Conservation (phyloP, 2,329 filamentous ascomycete species). For the Xylariaceae sp. region DNA sequence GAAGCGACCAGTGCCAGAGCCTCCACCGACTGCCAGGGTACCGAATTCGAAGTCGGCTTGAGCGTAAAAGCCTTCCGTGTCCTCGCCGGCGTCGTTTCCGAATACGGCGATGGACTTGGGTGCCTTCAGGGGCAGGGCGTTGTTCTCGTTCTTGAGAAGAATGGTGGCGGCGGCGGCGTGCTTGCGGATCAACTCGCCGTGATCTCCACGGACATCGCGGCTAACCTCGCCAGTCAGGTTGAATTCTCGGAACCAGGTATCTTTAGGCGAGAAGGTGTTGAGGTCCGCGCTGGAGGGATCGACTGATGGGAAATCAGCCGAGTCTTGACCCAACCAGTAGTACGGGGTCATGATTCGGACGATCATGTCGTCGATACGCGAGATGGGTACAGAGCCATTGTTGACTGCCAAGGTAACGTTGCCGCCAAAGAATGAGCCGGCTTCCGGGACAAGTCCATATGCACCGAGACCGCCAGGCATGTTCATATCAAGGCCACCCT, state of each 20-base stretch:
- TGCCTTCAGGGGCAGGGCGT: conserved; percentile 53
- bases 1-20: conserved; percentile 49
- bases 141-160: conserved; percentile 67
- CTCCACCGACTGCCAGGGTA: conserved; percentile 56
- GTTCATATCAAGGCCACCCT: conserved; percentile 38
- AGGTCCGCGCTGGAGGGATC: conserved; percentile 44
- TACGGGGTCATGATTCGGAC: conserved; percentile 52
- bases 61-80: conserved; percentile 62
- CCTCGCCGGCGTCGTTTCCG: conserved; percentile 59
- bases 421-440: conserved; percentile 35
- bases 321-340: conserved; percentile 45
- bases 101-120: conserved; percentile 55
- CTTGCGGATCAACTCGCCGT: conserved; percentile 52
- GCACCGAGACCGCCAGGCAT: conserved; percentile 32
- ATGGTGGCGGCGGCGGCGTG: conserved; percentile 56
- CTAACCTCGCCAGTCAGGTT: conserved; percentile 49
- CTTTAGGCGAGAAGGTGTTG: conserved; percentile 44
- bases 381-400: conserved; percentile 39
- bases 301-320: conserved; percentile 35
- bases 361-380: conserved; percentile 43
- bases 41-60: conserved; percentile 59
- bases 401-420: conserved; percentile 43
- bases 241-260: conserved; percentile 37
- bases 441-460: conserved; percentile 24
- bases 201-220: conserved; percentile 47